Percentiles rank a stretch among this genome's conserved stretches.
Evolutionary conservation across 2,329 filamentous ascomycete species (phyloP).

Genomic region (Clarireedia paspali): DNA sequence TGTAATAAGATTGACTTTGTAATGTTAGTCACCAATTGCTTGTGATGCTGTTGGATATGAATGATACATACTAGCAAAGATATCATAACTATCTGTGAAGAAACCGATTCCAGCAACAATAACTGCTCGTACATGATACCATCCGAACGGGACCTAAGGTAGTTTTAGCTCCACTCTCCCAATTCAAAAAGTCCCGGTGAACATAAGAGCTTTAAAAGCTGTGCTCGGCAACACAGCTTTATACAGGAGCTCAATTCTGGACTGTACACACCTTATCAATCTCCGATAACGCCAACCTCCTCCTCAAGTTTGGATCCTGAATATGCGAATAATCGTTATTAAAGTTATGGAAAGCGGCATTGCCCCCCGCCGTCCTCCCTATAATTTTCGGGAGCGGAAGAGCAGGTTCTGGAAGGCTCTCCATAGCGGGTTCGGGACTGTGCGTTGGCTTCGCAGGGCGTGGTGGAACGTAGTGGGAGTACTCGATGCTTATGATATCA

Average conservation of each 20-base stretch:
- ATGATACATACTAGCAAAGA: constrained; percentile 52
- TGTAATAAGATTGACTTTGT: constrained; percentile 55
- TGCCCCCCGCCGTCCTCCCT: constrained; percentile 48
- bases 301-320: constrained; percentile 66
- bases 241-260: constrained; percentile 36
- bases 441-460: too few species aligned
- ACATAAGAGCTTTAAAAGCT: background rate
- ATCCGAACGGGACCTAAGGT: constrained; percentile 53
- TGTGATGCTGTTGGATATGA: background rate
- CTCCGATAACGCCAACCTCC: constrained; percentile 68
- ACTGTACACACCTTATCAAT: constrained; percentile 30
- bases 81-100: constrained; percentile 75
- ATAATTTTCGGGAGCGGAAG: constrained; percentile 6
- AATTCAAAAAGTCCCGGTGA: background rate
- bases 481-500: too few species aligned
- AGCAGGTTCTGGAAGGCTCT: constrained; percentile 20
- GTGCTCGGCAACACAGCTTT: background rate
- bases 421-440: constrained; percentile 11
- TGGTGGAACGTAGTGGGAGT: too few species aligned
- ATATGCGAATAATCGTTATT: constrained; percentile 45
- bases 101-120: constrained; percentile 75
- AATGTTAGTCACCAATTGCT: background rate
- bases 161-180: background rate
- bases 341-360: constrained; percentile 67
- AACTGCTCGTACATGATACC: constrained; percentile 68